Conservation (phyloP, 768 basidiomycete genomes). For the Pulveroboletus sp. region DNA sequence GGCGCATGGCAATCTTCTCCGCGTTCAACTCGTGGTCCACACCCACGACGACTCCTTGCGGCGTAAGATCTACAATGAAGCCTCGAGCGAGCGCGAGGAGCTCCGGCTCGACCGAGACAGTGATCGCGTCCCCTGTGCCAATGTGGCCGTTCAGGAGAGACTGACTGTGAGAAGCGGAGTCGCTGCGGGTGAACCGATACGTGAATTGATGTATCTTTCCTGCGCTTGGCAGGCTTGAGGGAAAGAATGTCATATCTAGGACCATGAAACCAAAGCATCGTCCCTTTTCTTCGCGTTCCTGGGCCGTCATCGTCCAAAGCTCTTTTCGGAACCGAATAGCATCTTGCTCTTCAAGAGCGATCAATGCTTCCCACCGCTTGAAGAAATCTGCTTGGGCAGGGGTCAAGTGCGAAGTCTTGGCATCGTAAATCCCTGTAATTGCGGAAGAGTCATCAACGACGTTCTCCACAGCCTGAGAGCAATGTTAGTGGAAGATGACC, state of each 20-base stretch:
- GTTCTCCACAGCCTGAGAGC: constrained; percentile 60
- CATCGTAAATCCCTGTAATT: constrained; percentile 63
- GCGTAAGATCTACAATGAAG: constrained; percentile 69
- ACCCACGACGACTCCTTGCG: constrained; percentile 63
- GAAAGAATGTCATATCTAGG: constrained; percentile 43
- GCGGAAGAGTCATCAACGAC: constrained; percentile 49
- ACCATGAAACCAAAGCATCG: constrained; percentile 83
- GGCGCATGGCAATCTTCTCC: constrained; percentile 41
- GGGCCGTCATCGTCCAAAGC: constrained; percentile 86
- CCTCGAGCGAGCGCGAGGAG: constrained; percentile 83
- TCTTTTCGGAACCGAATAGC: constrained; percentile 81
- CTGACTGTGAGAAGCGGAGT: constrained; percentile 2
- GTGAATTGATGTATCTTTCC: constrained; percentile 73
- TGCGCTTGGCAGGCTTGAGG: constrained; percentile 20
- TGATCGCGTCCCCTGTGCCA: constrained; percentile 74
- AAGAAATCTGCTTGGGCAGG: constrained; percentile 70
- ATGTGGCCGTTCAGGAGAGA: constrained; percentile 74
- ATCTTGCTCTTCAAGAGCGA: constrained; percentile 86
- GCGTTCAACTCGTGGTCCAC: constrained; percentile 75
- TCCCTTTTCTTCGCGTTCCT: constrained; percentile 74
- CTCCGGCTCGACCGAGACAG: constrained; percentile 81
- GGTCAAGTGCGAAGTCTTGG: constrained; percentile 80
- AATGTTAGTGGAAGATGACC: neutral
- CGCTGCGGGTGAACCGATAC: constrained; percentile 60
- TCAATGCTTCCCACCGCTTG: constrained; percentile 82